Conservation (phyloP, 2,329 filamentous ascomycete species). For the Colletotrichum somersetense region DNA sequence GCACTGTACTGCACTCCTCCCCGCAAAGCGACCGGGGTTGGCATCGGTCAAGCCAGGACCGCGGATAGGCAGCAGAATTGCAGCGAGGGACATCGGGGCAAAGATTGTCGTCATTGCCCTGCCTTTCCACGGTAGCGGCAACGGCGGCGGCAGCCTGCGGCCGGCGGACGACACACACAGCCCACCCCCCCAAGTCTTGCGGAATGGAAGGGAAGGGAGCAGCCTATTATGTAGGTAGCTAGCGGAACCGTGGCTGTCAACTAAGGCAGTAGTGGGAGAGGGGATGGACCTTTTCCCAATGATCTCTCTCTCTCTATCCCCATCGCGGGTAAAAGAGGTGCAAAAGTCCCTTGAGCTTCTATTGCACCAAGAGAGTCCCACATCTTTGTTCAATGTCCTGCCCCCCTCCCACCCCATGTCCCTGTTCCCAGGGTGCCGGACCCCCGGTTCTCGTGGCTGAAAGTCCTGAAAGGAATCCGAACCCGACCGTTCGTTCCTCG, state of each 20-base stretch:
- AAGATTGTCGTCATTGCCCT: background rate
- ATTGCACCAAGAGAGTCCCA: background rate
- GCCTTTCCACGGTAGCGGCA: background rate
- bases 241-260: background rate
- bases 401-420: background rate
- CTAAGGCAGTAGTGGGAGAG: background rate
- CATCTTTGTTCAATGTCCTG: background rate
- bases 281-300: background rate
- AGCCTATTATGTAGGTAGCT: background rate
- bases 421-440: background rate
- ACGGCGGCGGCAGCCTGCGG: background rate
- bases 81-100: background rate
- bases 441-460: conserved; percentile 1
- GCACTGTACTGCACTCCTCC: background rate
- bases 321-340: too few species aligned
- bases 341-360: background rate
- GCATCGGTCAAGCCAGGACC: background rate
- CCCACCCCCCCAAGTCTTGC: background rate
- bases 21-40: background rate
- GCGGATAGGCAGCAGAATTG: conserved; percentile 1
- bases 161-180: background rate
- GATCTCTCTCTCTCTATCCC: background rate
- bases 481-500: background rate
- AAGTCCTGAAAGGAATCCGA: background rate
- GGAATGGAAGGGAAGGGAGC: background rate